Base-by-base conservation (phyloP, 1,284 basidiomycete genomes). In the Fistulina hepatica region DNA sequence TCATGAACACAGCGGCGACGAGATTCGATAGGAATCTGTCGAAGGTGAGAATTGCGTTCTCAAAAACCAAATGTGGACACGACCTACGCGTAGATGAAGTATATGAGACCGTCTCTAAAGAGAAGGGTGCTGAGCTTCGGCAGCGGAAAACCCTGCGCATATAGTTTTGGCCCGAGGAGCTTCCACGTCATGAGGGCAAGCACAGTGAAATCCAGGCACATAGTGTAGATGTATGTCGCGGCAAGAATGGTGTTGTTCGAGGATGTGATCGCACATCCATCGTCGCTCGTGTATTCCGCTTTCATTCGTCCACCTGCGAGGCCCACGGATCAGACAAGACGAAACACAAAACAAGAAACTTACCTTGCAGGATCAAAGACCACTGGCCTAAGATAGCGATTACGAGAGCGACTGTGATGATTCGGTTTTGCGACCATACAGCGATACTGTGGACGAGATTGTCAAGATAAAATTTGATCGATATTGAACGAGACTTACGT, bases 71-170 rank as follows among this genome's bases (percentile, higher is more conserved):
- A 11, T 63, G 79, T 55, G n/a, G n/a, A n/a, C n/a, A n/a, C 52
- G 81, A 75, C 80, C 81, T 41, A 83, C 71, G 79, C 81, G 39
- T 44, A 80, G 55, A 57, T 83, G 54, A 84, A 84, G 59, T 72
- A 83, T 36, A 81, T 75, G 32, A 83, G 52, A 6, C 81, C 81
- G 48, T 84, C 81, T 5, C 61, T 56, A 49, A 83, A 83, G 39
- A 84, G 75, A 50, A 84, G 61, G 21, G 64, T 66, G 15, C 73
- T 67, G 13, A 83, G 69, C 11, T 24, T 13, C 41, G 32, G 45
- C 34, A 34, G 42, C 33, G 25, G 54, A 39, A 4, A 58, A 53
- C n/a, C n/a, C n/a, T n/a, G n/a, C n/a, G n/a, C n/a, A n/a, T n/a
- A n/a, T n/a, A n/a, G n/a, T n/a, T n/a, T n/a, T n/a, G n/a, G n/a